Percentiles rank a stretch among this genome's conserved stretches.
Evolutionary conservation across 164 flowering plant species (phyloP).

Genomic region (Chloranthus sessilifolius): DNA sequence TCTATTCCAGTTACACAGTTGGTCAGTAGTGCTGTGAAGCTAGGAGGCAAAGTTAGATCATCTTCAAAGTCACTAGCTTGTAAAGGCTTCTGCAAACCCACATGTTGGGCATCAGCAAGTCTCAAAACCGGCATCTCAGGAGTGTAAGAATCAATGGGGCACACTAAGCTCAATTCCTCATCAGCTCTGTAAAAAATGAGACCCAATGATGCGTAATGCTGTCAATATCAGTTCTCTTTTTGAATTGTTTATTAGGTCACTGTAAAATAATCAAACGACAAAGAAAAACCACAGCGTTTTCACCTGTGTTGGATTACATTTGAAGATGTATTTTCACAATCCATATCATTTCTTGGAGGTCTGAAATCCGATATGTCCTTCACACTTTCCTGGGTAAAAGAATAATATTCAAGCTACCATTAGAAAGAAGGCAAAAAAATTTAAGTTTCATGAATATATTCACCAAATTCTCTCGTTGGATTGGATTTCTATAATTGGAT

Average conservation of each 20-base stretch:
- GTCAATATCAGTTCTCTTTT: neutral
- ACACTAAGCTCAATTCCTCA: constrained; percentile 11
- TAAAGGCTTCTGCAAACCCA: constrained; percentile 18
- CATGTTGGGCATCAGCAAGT: constrained; percentile 17
- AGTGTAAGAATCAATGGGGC: constrained; percentile 6
- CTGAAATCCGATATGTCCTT: constrained; percentile 3
- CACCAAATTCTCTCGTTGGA: neutral
- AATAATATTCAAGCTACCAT: neutral
- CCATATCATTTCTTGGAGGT: constrained; percentile 15
- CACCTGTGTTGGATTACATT: constrained; percentile 32
- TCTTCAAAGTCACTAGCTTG: constrained; percentile 11
- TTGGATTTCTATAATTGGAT: no score
- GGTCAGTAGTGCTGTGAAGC: constrained; percentile 58
- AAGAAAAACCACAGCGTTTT: constrained; percentile 1
- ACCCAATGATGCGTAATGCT: constrained; percentile 5
- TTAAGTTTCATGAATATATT: neutral
- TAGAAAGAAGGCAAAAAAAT: constrained; percentile 4
- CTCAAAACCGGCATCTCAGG: constrained; percentile 20
- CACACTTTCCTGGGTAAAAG: constrained; percentile 19
- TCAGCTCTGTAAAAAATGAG: constrained; percentile 17
- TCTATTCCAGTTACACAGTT: constrained; percentile 32
- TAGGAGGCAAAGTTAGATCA: constrained; percentile 44
- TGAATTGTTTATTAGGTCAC: neutral
- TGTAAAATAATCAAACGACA: neutral
- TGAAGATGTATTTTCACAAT: constrained; percentile 36